Evolutionary conservation across 2,329 filamentous ascomycete genomes (phyloP).

Genomic region (Ophiognomonia clavigignenti-juglandacearum): DNA sequence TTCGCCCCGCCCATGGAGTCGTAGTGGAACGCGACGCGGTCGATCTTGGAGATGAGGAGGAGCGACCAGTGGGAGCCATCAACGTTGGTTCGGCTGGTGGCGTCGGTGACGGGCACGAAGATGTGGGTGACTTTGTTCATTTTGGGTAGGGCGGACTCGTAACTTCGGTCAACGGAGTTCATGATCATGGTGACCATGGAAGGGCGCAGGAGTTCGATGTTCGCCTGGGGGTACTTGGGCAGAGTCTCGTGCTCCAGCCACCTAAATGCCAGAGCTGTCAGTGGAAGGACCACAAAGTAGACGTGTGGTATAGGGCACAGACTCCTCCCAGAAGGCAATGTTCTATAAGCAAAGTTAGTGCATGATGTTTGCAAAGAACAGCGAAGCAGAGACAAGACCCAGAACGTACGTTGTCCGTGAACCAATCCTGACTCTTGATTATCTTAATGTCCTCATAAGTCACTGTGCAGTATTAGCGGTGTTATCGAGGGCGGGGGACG

Average conservation of each 20-base stretch:
- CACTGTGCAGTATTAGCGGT: constrained; percentile 44
- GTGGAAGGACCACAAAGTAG: constrained; percentile 9
- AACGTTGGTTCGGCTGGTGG: constrained; percentile 66
- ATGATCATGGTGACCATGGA: constrained; percentile 91
- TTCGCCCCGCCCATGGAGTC: constrained; percentile 80
- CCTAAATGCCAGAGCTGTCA: constrained; percentile 31
- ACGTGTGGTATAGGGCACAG: constrained; percentile 27
- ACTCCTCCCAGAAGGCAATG: constrained; percentile 98
- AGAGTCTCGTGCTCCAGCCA: constrained; percentile 90
- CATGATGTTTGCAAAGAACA: too few relatives aligned
- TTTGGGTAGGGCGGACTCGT: constrained; percentile 75
- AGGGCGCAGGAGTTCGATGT: constrained; percentile 86
- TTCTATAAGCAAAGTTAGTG: constrained; percentile 49
- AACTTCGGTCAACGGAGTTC: constrained; percentile 52
- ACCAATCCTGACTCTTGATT: constrained; percentile 79
- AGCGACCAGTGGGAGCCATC: constrained; percentile 96
- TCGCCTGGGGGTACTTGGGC: constrained; percentile 69
- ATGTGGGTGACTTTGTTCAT: constrained; percentile 82
- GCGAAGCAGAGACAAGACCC: constrained; percentile 3
- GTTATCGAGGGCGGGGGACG: not conserved
- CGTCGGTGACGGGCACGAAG: constrained; percentile 94
- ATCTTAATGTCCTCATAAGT: constrained; percentile 85
- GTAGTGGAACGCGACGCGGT: constrained; percentile 94
- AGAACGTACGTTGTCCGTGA: constrained; percentile 83
- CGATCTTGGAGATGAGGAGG: constrained; percentile 80